Conservation (phyloP, 2,329 filamentous ascomycete genomes). For the Penicillium sp. region DNA sequence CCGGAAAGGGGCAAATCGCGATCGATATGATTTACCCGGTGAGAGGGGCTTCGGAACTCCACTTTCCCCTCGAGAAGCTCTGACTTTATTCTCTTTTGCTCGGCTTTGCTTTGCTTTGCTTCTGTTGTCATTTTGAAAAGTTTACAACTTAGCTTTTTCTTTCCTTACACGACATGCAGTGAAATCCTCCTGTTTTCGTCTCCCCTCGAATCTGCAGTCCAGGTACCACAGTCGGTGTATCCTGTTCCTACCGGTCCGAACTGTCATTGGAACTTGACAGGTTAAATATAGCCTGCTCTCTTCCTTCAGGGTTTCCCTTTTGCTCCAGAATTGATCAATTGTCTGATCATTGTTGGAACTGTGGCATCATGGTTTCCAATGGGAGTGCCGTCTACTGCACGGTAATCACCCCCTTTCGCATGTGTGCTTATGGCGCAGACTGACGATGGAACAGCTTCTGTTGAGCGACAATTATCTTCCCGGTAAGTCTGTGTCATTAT, state of each 20-base stretch:
- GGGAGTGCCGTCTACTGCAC: slow-evolving; percentile 66
- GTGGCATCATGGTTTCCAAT: slow-evolving; percentile 40
- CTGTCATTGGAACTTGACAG: slow-evolving; percentile 11
- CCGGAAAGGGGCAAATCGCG: not conserved
- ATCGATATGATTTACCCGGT: slow-evolving; percentile 6
- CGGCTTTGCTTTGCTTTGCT: not conserved
- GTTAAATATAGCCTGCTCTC: slow-evolving; percentile 13
- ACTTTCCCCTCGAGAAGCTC: slow-evolving; percentile 4
- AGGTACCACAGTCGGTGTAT: slow-evolving; percentile 22
- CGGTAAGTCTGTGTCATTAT: slow-evolving; percentile 55
- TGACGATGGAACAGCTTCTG: slow-evolving; percentile 65
- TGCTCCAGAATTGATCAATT: not conserved
- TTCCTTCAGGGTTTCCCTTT: not conserved
- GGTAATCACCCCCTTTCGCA: slow-evolving; percentile 40
- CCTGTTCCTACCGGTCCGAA: slow-evolving; percentile 16
- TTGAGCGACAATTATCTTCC: slow-evolving; percentile 91
- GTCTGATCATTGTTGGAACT: not conserved
- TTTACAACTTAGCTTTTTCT: not conserved
- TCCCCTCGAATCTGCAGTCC: slow-evolving; percentile 18
- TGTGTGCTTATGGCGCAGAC: not conserved
- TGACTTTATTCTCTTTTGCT: not conserved
- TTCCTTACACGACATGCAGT: slow-evolving; percentile 9
- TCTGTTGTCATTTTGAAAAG: not conserved
- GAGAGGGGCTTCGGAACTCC: not conserved
- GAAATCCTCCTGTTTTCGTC: slow-evolving; percentile 22